Evolutionary conservation across 2,329 filamentous ascomycete species (phyloP).

Genomic region (Colletotrichum graminicola): DNA sequence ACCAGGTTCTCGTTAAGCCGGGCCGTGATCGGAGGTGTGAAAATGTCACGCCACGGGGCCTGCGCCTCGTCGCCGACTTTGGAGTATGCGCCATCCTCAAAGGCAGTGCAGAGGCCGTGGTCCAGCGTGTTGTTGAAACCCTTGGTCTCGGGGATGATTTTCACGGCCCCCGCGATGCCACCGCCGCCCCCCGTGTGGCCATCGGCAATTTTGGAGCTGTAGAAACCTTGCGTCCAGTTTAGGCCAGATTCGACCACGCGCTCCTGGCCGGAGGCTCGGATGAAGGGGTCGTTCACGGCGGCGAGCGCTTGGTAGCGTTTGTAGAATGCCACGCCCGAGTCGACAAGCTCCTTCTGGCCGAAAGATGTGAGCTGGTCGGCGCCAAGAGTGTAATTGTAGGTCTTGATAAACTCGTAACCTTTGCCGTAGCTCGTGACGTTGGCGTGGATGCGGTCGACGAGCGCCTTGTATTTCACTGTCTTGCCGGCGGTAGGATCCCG

Average conservation of each 20-base stretch:
- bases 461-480: slow-evolving; percentile 70
- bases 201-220: slow-evolving; percentile 59
- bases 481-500: slow-evolving; percentile 82
- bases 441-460: slow-evolving; percentile 75
- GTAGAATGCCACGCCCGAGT: slow-evolving; percentile 83
- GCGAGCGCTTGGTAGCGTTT: slow-evolving; percentile 76
- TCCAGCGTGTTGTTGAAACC: slow-evolving; percentile 85
- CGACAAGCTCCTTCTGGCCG: slow-evolving; percentile 76
- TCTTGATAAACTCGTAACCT: slow-evolving; percentile 76
- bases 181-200: slow-evolving; percentile 50
- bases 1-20: slow-evolving; percentile 78
- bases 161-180: slow-evolving; percentile 65
- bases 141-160: slow-evolving; percentile 76
- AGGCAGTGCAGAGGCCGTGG: slow-evolving; percentile 77
- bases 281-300: slow-evolving; percentile 70
- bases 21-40: slow-evolving; percentile 74
- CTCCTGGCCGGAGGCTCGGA: slow-evolving; percentile 77
- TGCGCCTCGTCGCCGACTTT: slow-evolving; percentile 64
- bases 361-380: slow-evolving; percentile 76
- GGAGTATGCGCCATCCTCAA: slow-evolving; percentile 70
- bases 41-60: slow-evolving; percentile 70
- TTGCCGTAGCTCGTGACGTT: slow-evolving; percentile 67
- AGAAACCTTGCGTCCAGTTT: slow-evolving; percentile 82
- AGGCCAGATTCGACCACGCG: slow-evolving; percentile 81
- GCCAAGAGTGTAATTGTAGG: slow-evolving; percentile 79